Percentiles rank a stretch among this genome's conserved stretches.
Evolutionary conservation across 371 early-diverging fungal genomes (phyloP).

Genomic region (Smittium culicis): DNA sequence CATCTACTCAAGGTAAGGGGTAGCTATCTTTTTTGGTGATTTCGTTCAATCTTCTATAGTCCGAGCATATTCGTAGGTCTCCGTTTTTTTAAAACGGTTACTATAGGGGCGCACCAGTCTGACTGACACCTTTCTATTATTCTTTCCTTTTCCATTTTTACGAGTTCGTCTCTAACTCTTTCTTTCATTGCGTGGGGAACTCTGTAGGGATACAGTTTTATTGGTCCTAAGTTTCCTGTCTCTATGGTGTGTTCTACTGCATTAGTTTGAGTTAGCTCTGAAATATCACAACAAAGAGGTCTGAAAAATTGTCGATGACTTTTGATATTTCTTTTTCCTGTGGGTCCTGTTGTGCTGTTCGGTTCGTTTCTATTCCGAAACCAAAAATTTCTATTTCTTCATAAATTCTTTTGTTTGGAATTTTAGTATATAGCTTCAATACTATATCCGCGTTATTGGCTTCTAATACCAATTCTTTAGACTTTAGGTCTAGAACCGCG

Average conservation of each 20-base stretch:
- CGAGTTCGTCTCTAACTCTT: neutral
- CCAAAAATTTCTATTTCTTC: slow-evolving; percentile 1
- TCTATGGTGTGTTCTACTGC: neutral
- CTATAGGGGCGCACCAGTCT: slow-evolving; percentile 7
- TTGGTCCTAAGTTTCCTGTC: neutral
- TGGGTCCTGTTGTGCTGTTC: neutral
- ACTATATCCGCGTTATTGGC: neutral
- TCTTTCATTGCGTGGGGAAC: neutral
- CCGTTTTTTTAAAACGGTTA: slow-evolving; percentile 37
- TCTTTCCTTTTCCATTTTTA: neutral
- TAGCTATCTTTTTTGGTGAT: slow-evolving; percentile 25
- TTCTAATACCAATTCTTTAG: neutral
- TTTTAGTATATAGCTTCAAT: neutral
- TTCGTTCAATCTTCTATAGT: slow-evolving; percentile 38
- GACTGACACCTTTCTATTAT: neutral
- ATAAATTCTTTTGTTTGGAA: neutral
- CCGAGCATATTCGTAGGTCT: slow-evolving; percentile 24
- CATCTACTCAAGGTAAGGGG: slow-evolving; percentile 25
- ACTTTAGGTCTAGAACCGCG: slow-evolving; percentile 1
- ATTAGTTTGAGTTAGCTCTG: neutral
- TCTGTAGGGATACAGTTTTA: neutral
- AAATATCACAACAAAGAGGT: neutral
- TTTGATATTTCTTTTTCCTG: neutral
- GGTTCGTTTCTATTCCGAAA: neutral
- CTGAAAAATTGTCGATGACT: neutral